These are phyloP conservation scores for Talaromyces adpressus DNA, from an alignment of 495 filamentous ascomycete species.

Conservation along the genomic window DNA sequence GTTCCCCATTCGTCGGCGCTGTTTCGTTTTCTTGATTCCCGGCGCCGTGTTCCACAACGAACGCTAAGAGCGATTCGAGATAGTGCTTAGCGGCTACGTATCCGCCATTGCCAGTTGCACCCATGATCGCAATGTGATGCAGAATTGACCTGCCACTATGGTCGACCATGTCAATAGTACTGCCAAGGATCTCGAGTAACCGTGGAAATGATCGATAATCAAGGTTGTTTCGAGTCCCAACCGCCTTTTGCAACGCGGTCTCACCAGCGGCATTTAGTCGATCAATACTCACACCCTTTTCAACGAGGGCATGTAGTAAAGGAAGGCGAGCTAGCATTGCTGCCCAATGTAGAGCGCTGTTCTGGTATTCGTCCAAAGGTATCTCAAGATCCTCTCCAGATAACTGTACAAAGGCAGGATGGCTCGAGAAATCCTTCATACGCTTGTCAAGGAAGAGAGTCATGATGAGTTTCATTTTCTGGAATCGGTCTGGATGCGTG, in stretches of 20 bases:
- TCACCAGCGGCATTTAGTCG: conserved; percentile 84
- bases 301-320: conserved; percentile 70
- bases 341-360: conserved; percentile 96
- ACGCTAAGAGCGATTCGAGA: conserved; percentile 85
- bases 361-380: conserved; percentile 77
- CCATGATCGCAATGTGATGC: conserved; percentile 93
- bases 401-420: conserved; percentile 61
- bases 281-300: conserved; percentile 75
- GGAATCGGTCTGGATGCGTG: conserved; percentile 55
- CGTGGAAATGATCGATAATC: conserved; percentile 78
- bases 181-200: conserved; percentile 75
- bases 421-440: conserved; percentile 55
- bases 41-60: conserved; percentile 76
- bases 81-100: conserved; percentile 80
- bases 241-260: conserved; percentile 83
- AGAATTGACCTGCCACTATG: conserved; percentile 83
- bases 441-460: conserved; percentile 75
- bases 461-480: conserved; percentile 73
- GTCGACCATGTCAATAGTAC: conserved; percentile 87
- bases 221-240: conserved; percentile 82
- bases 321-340: conserved; percentile 83
- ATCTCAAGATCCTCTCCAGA: conserved; percentile 80
- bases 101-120: conserved; percentile 82
- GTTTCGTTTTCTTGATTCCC: conserved; percentile 43
- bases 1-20: conserved; percentile 24